Base-by-base conservation (phyloP, 768 basidiomycete genomes). In the Termitomyces sp. region DNA sequence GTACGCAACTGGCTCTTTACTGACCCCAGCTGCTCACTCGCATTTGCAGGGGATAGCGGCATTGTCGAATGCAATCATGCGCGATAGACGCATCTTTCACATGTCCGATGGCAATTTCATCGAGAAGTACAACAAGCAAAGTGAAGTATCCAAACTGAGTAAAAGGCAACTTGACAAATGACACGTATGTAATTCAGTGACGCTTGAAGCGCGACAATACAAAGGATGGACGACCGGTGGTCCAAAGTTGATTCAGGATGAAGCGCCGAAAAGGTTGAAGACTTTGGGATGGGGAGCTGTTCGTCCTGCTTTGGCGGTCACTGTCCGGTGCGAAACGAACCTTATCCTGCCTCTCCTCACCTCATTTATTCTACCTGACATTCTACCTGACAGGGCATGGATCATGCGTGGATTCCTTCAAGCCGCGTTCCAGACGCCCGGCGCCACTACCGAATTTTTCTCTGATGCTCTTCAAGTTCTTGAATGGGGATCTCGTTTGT, bases 21-120 rank as follows among this genome's bases (percentile, higher is more conserved):
- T 34, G 12, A 25, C 10, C 10, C 10, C 8, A 27, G 25, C 25
- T 6, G 21, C 23, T 29, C 3, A 42, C 31, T 52, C 17, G 4
- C 0, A 35, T 34, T 34, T 32, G 34, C 43, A 59, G 58, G 47
- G 40, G 4, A 45, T 59, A n/a, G n/a, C n/a, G n/a, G n/a, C 16
- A 48, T 46, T 10, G 11, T 57, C 54, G 59, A 79, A 49, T 66
- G 70, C n/a, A 72, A 77, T 79, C 17, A 65, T 79, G 46, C 65
- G 71, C 16, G 78, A 80, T 46, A 59, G 62, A 10, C 72, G 77
- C 10, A 71, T 71, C 1, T 78, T 78, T 50, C 73, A 76, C 44
- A 62, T 75, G 12, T 63, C 71, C 17, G 57, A 57, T 55, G 16
- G 60, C 3, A 66, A 74, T 17, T 77, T 73, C 65, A 54, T 76